Evolutionary conservation across 352 stramenopile species (phyloP), one percentile per base, ranked within the genome.

Genomic region (Blastocystis sp.): DNA sequence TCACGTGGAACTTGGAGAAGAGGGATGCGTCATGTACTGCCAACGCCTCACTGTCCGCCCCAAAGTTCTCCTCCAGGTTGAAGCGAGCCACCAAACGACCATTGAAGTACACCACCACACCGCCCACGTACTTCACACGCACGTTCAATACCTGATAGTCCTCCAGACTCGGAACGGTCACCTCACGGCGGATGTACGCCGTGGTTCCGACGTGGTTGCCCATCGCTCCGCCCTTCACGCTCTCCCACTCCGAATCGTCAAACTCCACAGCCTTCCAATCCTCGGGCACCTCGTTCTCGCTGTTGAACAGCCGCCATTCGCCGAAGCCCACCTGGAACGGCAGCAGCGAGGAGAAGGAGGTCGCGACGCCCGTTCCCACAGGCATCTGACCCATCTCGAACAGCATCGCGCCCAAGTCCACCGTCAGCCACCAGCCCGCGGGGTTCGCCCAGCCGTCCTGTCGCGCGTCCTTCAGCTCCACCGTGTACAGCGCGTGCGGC

Each of bases 41-140:
- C 17, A 86, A 70, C 3, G 76, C 67, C n/a, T 38, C n/a, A 21
- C 2, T 76, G 14, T 10, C 34, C 67, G 76, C 21, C 67, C 52
- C 62, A 19, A 77, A 86, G 69, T 69, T 52, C 2, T 23, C 76
- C n/a, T 43, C 23, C 1, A 86, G 34, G 67, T 84, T 84, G 28
- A 71, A 84, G 19, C 62, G 65, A 79, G n/a, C 62, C 9, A 87
- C 65, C 2, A 23, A 56, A 2, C 71, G 69, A 38, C 56, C 77
- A 53, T 87, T 87, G 0, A 87, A 53, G 71, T 87, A 87, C 45
- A 38, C 77, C 14, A 74, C 59, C 62, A 87, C n/a, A 60, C 77
- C 77, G 23, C 62, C 77, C 21, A 56, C 34, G 71, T 62, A 87
- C 45, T 67, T 74, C 41, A 56, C 40, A 61, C 62, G 41, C 0